Evolutionary conservation across 2,329 filamentous ascomycete species (phyloP).

Genomic region (Aspergillus versicolor): DNA sequence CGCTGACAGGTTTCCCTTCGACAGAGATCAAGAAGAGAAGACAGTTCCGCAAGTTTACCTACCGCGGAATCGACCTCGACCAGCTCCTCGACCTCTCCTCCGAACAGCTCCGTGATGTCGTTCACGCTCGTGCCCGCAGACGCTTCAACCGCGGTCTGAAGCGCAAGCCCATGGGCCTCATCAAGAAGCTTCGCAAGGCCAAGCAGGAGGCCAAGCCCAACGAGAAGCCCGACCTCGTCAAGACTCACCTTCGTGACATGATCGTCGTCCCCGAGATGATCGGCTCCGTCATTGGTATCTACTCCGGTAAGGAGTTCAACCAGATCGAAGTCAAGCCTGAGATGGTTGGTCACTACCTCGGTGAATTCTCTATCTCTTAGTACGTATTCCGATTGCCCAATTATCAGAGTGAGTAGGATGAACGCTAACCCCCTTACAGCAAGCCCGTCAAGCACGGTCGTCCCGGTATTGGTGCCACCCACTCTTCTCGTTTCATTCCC

Average conservation of each 20-base stretch:
- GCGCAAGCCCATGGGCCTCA: constrained; percentile 99
- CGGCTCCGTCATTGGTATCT: constrained; percentile 96
- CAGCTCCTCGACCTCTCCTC: constrained; percentile 99
- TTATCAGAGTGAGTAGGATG: neutral
- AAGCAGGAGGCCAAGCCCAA: constrained; percentile 99
- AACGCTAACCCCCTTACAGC: constrained; percentile 63
- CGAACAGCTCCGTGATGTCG: constrained; percentile 98
- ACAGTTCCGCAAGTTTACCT: constrained; percentile 99
- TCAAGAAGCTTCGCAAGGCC: constrained; percentile 99
- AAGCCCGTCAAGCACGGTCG: constrained; percentile 99
- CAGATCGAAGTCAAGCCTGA: constrained; percentile 99
- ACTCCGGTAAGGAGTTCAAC: constrained; percentile 99
- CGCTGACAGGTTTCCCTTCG: constrained; percentile 33
- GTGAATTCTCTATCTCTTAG: constrained; percentile 99
- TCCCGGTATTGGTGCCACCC: constrained; percentile 99
- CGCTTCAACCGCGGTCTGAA: constrained; percentile 99
- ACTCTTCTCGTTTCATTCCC: constrained; percentile 99
- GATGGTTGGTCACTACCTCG: constrained; percentile 99
- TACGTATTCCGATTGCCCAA: constrained; percentile 54
- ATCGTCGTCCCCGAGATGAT: constrained; percentile 99
- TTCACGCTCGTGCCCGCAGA: constrained; percentile 97
- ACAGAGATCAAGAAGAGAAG: constrained; percentile 98
- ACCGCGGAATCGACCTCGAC: constrained; percentile 99
- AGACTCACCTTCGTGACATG: constrained; percentile 99
- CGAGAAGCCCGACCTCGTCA: constrained; percentile 99